A percentile compares a stretch with the other conserved stretches of the same genome.
These are phyloP conservation scores for Epichloe baconii DNA, from an alignment of 2,329 filamentous ascomycete species.

Conservation along the genomic window DNA sequence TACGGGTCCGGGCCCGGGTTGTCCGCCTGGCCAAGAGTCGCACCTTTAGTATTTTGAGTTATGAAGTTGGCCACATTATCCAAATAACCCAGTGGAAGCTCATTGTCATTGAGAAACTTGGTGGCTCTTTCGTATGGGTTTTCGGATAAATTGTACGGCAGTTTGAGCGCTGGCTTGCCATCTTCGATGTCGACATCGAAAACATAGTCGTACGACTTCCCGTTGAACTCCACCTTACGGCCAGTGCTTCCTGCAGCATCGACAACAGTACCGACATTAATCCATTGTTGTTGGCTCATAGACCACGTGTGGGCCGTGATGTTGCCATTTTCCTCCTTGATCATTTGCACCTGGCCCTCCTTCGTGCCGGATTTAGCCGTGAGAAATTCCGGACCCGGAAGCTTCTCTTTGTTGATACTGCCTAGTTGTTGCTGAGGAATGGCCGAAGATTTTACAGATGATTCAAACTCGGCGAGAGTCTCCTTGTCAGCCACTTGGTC, in stretches of 20 bases:
- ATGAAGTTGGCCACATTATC: slow-evolving; percentile 93
- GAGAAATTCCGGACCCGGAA: slow-evolving; percentile 81
- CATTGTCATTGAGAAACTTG: slow-evolving; percentile 81
- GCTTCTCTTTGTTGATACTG: slow-evolving; percentile 78
- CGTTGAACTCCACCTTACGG: slow-evolving; percentile 61
- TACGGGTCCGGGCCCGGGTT: slow-evolving; percentile 54
- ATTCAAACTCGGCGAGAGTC: slow-evolving; percentile 62
- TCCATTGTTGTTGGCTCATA: slow-evolving; percentile 55
- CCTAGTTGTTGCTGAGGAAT: slow-evolving; percentile 80
- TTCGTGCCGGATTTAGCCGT: slow-evolving; percentile 76
- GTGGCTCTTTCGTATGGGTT: slow-evolving; percentile 87
- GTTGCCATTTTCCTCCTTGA: slow-evolving; percentile 66
- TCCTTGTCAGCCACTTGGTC: slow-evolving; percentile 58
- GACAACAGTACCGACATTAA: slow-evolving; percentile 87
- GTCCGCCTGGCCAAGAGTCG: slow-evolving; percentile 56
- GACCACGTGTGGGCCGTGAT: slow-evolving; percentile 89
- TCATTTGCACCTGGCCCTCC: slow-evolving; percentile 91
- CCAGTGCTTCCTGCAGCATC: slow-evolving; percentile 75
- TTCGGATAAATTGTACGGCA: slow-evolving; percentile 87
- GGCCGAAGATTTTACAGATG: slow-evolving; percentile 66
- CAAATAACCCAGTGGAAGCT: slow-evolving; percentile 74
- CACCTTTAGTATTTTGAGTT: slow-evolving; percentile 74
- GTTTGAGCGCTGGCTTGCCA: slow-evolving; percentile 78
- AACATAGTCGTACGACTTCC: slow-evolving; percentile 88
- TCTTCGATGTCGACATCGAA: slow-evolving; percentile 96